Evolutionary conservation across 805 yeast genomes (phyloP), one percentile per base, ranked within the genome.

Genomic region (Komagataella pseudopastoris): DNA sequence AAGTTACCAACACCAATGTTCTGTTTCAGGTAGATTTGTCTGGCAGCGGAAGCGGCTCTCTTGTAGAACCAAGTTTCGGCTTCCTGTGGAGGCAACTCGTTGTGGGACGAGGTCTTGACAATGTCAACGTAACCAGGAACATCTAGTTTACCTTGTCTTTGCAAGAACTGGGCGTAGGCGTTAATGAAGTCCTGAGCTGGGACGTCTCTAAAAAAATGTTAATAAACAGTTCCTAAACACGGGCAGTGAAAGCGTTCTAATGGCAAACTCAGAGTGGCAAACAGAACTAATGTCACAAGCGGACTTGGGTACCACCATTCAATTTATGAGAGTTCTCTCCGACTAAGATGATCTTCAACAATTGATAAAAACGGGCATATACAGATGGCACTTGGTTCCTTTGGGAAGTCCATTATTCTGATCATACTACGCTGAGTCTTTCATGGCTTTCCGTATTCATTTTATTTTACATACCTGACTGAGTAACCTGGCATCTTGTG

Each of bases 121-220:
- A 91, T 77, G 81, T 93, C 99, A 74, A 93, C 98, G 86, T 90
- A 93, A 75, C 96, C 96, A 81, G 99, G 99, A 69, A 93, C 93
- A 75, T 91, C 98, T 72, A 93, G 85, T 78, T 89, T 90, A 83
- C 98, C 99, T 82, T 95, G 99, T 79, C 98, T 89, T 83, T 93
- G 98, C 78, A 93, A 87, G 88, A 93, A 93, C 74, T 87, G 87
- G 70, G 99, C 98, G 83, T 93, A 93, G 78, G 98, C 96, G 82
- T 88, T 89, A 78, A 93, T 91, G 81, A 93, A 93, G 64, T 88
- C 95, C 86, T 93, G 98, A 77, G 99, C 99, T 79, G 98, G 96
- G 78, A 93, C 99, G 97, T 93, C 99, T 86, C 96, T 89, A 68
- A 30, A 30, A 24, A 30, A 3, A 30, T 30, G 39, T 30, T 30